Evolutionary conservation across 371 early-diverging fungal genomes (phyloP).

Genomic region (Mucor saturninus): DNA sequence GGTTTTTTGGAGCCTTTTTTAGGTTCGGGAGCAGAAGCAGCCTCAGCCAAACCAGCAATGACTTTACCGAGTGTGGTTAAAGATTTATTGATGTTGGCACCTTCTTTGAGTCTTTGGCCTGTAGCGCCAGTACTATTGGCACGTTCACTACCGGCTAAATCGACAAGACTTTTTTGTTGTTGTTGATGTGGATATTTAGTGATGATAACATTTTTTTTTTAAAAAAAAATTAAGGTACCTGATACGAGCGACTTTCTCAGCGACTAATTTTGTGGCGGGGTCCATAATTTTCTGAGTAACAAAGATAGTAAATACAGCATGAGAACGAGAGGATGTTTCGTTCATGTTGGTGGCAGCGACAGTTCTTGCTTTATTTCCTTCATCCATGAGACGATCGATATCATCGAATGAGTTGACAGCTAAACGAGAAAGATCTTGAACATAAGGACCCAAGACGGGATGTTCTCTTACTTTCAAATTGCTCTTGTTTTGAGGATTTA

Average conservation of each 20-base stretch:
- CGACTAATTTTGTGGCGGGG: constrained; percentile 55
- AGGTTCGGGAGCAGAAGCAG: constrained; percentile 35
- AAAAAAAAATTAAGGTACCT: constrained; percentile 25
- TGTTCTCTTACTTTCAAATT: constrained; percentile 85
- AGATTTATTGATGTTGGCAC: constrained; percentile 95
- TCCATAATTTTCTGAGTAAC: constrained; percentile 67
- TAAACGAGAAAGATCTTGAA: constrained; percentile 84
- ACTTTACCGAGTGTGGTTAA: constrained; percentile 96
- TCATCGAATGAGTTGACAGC: constrained; percentile 75
- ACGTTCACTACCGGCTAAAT: constrained; percentile 94
- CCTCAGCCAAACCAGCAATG: constrained; percentile 89
- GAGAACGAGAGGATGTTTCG: constrained; percentile 86
- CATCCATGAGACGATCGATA: constrained; percentile 76
- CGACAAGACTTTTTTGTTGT: constrained; percentile 57
- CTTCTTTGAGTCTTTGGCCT: constrained; percentile 93
- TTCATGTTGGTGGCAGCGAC: constrained; percentile 96
- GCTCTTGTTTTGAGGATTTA: constrained; percentile 73
- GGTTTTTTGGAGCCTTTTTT: constrained; percentile 53
- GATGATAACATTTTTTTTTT: not conserved
- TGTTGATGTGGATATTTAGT: not conserved
- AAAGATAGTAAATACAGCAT: constrained; percentile 89
- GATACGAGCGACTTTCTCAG: constrained; percentile 74
- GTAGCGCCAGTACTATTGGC: constrained; percentile 92
- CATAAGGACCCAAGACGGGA: constrained; percentile 83
- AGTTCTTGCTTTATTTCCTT: constrained; percentile 84